Conservation (phyloP, 208 protist species). For the Acanthamoeba castellanii region DNA sequence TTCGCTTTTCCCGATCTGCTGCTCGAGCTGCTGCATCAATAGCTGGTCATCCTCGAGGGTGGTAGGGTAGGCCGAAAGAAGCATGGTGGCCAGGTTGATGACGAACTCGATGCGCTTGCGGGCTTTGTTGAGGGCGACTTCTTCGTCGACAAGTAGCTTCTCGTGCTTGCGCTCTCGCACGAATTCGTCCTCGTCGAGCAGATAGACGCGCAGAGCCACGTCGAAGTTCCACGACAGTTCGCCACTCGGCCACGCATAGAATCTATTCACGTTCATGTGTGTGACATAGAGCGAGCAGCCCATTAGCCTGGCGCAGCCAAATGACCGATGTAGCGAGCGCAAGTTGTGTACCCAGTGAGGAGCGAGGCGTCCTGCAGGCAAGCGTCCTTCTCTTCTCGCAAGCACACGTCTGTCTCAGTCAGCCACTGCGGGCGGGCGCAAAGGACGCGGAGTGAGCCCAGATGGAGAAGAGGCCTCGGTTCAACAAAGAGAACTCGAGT, state of each 20-base stretch:
- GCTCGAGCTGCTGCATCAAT: neutral
- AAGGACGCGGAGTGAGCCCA: neutral
- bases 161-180: neutral
- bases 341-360: neutral
- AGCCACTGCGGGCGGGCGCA: neutral
- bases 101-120: slow-evolving; percentile 1
- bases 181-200: slow-evolving; percentile 7
- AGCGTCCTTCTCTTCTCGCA: slow-evolving; percentile 11
- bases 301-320: too few relatives aligned
- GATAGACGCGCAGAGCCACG: slow-evolving; percentile 16
- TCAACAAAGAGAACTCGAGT: neutral
- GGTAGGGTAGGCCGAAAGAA: neutral
- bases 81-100: neutral
- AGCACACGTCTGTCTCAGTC: neutral
- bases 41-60: neutral
- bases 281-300: neutral
- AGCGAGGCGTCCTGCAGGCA: slow-evolving; percentile 17
- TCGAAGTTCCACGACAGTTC: slow-evolving; percentile 39
- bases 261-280: neutral
- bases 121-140: neutral
- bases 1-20: neutral
- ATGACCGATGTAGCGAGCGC: too few relatives aligned
- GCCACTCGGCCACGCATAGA: slow-evolving; percentile 32
- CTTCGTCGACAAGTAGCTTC: neutral
- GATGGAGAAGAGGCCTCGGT: neutral